phyloP scores from a whole-genome alignment of 805 yeast genomes.

The Candida broadrunensis region DNA sequence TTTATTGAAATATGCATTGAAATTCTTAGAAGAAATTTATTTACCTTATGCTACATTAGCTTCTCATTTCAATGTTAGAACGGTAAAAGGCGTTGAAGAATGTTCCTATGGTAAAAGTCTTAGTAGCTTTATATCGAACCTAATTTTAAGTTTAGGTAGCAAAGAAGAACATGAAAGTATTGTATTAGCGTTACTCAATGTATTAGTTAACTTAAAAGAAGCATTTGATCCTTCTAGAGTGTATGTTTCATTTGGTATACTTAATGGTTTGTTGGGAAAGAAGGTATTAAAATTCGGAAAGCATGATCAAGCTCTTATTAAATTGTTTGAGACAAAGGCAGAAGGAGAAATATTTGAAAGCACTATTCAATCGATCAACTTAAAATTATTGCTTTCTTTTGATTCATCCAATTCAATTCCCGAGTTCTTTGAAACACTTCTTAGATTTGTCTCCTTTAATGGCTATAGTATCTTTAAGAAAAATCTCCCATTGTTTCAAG shows the following conservation, averaged over 20 bases:
- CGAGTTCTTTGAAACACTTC: slow-evolving; percentile 23
- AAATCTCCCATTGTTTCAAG: slow-evolving; percentile 8
- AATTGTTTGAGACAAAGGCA: slow-evolving; percentile 31
- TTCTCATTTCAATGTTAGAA: slow-evolving; percentile 49
- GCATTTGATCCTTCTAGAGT: slow-evolving; percentile 71
- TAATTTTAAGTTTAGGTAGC: slow-evolving; percentile 25
- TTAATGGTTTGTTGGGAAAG: slow-evolving; percentile 43
- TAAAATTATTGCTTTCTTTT: slow-evolving; percentile 43
- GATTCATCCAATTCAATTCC: slow-evolving; percentile 16
- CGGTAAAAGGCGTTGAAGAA: slow-evolving; percentile 16
- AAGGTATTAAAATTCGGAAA: slow-evolving; percentile 21
- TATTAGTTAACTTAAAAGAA: slow-evolving; percentile 46
- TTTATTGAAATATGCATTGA: slow-evolving; percentile 31
- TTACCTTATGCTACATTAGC: slow-evolving; percentile 66
- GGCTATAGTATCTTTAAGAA: slow-evolving; percentile 22
- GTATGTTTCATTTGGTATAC: slow-evolving; percentile 55
- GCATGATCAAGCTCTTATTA: slow-evolving; percentile 21
- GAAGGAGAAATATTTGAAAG: slow-evolving; percentile 56
- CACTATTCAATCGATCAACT: slow-evolving; percentile 48
- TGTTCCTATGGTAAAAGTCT: slow-evolving; percentile 63
- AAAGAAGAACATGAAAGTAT: slow-evolving; percentile 23
- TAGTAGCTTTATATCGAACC: slow-evolving; percentile 39
- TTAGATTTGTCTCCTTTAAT: slow-evolving; percentile 39
- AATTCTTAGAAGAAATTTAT: slow-evolving; percentile 45
- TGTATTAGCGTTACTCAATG: slow-evolving; percentile 31